Percentiles rank a stretch among this genome's conserved stretches.
Evolutionary conservation across 1,284 basidiomycete genomes (phyloP).

Genomic region (Cutaneotrichosporon sp.): DNA sequence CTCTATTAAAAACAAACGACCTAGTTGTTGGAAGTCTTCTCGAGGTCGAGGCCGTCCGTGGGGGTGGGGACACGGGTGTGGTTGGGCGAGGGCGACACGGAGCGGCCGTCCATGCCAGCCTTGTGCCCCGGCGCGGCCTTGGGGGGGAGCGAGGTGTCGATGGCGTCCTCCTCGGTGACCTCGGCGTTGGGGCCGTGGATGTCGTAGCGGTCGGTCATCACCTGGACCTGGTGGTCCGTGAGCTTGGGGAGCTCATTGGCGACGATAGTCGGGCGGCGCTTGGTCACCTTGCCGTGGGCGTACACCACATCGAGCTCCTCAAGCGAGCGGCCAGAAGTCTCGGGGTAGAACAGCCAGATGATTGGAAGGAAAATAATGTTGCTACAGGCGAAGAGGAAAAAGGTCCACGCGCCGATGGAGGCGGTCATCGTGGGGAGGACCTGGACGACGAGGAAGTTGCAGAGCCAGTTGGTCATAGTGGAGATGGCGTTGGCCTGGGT

Average conservation of each 20-base stretch:
- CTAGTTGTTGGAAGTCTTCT: not conserved
- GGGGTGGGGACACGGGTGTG: constrained; percentile 10
- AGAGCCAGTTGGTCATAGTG: constrained; percentile 58
- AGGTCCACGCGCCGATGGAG: constrained; percentile 53
- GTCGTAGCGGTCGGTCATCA: constrained; percentile 51
- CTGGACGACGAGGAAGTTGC: constrained; percentile 56
- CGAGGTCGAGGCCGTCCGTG: too few species aligned
- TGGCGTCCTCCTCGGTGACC: constrained; percentile 16
- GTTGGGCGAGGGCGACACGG: constrained; percentile 2
- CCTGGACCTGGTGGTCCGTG: constrained; percentile 50
- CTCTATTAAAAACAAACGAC: not conserved
- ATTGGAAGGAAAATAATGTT: constrained; percentile 54
- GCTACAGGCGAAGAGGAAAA: constrained; percentile 54
- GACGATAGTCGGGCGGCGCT: constrained; percentile 45
- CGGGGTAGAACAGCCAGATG: constrained; percentile 54
- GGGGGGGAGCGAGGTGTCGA: constrained; percentile 23
- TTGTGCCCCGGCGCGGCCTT: not conserved
- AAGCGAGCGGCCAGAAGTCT: constrained; percentile 45
- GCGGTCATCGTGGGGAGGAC: constrained; percentile 56
- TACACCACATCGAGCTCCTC: constrained; percentile 55
- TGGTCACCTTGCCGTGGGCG: constrained; percentile 34
- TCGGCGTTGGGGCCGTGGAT: constrained; percentile 47
- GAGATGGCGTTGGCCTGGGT: constrained; percentile 60
- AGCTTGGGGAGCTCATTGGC: constrained; percentile 49
- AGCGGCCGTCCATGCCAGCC: not conserved